A percentile compares a stretch with the other conserved stretches of the same genome.
These are phyloP conservation scores for Phialophora tarda DNA, from an alignment of 2,329 filamentous ascomycete species.

Conservation along the genomic window DNA sequence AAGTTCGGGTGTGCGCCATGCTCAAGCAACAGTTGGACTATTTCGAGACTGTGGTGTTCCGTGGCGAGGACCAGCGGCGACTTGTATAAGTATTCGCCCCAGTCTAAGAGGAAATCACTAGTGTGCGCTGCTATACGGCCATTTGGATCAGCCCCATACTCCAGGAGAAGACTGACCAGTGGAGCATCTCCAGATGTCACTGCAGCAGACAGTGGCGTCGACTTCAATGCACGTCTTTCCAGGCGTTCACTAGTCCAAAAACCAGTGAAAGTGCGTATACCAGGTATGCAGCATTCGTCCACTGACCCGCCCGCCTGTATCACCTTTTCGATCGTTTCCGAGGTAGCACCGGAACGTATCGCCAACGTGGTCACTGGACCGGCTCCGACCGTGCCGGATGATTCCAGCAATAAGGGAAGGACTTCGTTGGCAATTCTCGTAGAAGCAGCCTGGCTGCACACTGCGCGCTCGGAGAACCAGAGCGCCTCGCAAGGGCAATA, in stretches of 20 bases:
- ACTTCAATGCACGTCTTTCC: background rate
- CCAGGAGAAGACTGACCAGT: conserved; percentile 10
- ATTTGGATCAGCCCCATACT: conserved; percentile 13
- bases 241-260: too few species aligned
- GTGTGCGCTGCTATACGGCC: background rate
- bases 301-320: background rate
- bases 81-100: background rate
- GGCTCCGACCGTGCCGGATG: background rate
- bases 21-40: conserved; percentile 4
- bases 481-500: background rate
- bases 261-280: too few species aligned
- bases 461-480: background rate
- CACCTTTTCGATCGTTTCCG: conserved; percentile 9
- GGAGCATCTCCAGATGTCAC: background rate
- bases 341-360: background rate
- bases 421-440: background rate
- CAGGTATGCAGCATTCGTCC: background rate
- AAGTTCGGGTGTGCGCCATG: conserved; percentile 11
- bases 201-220: background rate
- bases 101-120: background rate
- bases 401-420: background rate
- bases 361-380: conserved; percentile 1
- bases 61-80: conserved; percentile 10
- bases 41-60: background rate
- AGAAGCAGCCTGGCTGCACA: background rate